A percentile compares a stretch with the other conserved stretches of the same genome.
Evolutionary conservation across 2,329 filamentous ascomycete genomes (phyloP).

Genomic region (Talaromyces funiculosus): DNA sequence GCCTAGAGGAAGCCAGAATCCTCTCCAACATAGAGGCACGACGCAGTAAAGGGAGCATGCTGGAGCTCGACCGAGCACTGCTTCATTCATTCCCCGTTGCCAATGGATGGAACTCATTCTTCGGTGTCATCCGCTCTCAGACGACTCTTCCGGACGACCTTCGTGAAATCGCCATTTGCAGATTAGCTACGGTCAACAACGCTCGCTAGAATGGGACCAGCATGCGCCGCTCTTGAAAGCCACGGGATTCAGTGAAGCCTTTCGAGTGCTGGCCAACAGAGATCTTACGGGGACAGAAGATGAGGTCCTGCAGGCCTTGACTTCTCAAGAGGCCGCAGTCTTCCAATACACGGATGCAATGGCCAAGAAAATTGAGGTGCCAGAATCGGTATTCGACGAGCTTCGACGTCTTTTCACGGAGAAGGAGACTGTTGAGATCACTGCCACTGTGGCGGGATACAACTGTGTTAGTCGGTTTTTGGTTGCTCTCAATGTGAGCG

Average conservation of each 20-base stretch:
- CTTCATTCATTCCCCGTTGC: slow-evolving; percentile 69
- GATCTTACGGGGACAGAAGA: background rate
- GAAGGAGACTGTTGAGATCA: background rate
- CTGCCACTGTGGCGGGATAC: background rate
- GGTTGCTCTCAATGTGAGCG: background rate
- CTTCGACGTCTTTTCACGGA: background rate
- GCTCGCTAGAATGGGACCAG: slow-evolving; percentile 82
- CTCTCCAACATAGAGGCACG: slow-evolving; percentile 60
- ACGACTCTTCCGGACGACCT: slow-evolving; percentile 47
- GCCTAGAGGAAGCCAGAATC: slow-evolving; percentile 39
- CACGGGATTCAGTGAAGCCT: background rate
- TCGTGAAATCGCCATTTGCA: slow-evolving; percentile 71
- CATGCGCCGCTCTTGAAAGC: background rate
- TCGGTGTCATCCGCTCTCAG: slow-evolving; percentile 49
- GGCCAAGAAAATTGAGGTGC: background rate
- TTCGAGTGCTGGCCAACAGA: background rate
- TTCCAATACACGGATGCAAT: background rate
- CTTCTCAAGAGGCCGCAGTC: background rate
- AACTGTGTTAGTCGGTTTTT: background rate
- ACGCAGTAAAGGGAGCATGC: slow-evolving; percentile 62
- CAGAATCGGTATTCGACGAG: background rate
- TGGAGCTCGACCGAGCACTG: slow-evolving; percentile 68
- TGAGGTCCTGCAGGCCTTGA: background rate
- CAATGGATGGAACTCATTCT: slow-evolving; percentile 60
- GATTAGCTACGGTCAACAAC: slow-evolving; percentile 70